Percentiles rank a stretch among this genome's conserved stretches.
These are phyloP conservation scores for Neodidymelliopsis sp. DNA, from an alignment of 2,329 filamentous ascomycete genomes.

Conservation along the genomic window DNA sequence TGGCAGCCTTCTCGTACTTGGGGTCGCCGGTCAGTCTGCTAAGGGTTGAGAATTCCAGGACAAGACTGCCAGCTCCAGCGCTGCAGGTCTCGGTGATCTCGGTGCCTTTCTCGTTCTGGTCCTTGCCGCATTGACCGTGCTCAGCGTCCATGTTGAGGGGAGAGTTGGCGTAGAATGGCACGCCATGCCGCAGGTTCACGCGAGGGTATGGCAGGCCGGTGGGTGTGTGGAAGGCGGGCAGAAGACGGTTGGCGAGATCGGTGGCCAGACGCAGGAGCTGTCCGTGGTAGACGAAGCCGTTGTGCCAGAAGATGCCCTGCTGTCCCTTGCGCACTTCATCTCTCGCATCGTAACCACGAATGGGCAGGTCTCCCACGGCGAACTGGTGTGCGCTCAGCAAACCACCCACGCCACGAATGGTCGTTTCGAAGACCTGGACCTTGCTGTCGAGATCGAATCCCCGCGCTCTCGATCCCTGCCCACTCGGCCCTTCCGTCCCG, in stretches of 20 bases:
- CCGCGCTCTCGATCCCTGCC: constrained; percentile 73
- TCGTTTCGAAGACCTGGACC: constrained; percentile 98
- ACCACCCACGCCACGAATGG: constrained; percentile 90
- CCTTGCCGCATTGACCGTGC: constrained; percentile 55
- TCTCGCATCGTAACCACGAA: constrained; percentile 73
- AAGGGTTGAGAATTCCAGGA: constrained; percentile 90
- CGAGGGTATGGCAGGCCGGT: constrained; percentile 94
- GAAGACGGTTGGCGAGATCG: constrained; percentile 81
- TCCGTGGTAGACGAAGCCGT: constrained; percentile 83
- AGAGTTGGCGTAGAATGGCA: constrained; percentile 91
- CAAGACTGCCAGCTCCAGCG: constrained; percentile 92
- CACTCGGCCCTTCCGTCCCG: constrained; percentile 72
- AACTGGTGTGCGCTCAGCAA: constrained; percentile 93
- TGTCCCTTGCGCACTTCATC: constrained; percentile 44
- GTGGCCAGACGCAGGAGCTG: constrained; percentile 89
- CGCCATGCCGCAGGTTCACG: constrained; percentile 88
- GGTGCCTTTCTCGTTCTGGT: constrained; percentile 54
- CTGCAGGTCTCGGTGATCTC: constrained; percentile 97
- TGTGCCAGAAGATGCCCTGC: constrained; percentile 71
- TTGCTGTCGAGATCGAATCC: constrained; percentile 98
- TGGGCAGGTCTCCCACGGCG: constrained; percentile 87
- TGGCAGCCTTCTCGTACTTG: constrained; percentile 88
- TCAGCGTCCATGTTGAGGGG: constrained; percentile 71
- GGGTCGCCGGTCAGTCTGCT: constrained; percentile 86
- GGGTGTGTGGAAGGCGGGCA: constrained; percentile 90